These are phyloP conservation scores for Citrus inodora DNA, from an alignment of 345 rosid genomes.

Conservation along the genomic window DNA sequence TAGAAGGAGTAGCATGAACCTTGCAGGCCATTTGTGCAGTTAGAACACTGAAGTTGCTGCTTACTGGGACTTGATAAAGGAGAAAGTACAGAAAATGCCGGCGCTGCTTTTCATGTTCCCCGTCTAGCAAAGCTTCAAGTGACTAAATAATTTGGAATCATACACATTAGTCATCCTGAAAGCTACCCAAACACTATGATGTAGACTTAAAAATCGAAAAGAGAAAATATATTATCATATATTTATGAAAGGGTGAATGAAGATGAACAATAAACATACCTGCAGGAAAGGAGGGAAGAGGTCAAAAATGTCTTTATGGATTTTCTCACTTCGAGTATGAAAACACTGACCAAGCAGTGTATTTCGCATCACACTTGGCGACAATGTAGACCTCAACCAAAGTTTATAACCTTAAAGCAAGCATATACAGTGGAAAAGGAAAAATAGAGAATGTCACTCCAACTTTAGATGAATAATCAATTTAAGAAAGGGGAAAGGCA, in stretches of 20 bases:
- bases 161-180: conserved; percentile 17
- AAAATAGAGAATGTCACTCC: neutral
- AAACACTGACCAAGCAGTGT: conserved; percentile 97
- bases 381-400: conserved; percentile 91
- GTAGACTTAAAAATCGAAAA: neutral
- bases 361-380: conserved; percentile 96
- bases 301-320: conserved; percentile 95
- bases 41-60: conserved; percentile 90
- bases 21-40: conserved; percentile 83
- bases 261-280: conserved; percentile 46
- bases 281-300: conserved; percentile 88
- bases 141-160: conserved; percentile 47
- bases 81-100: conserved; percentile 90
- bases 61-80: conserved; percentile 87
- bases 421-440: conserved; percentile 15
- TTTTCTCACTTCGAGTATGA: conserved; percentile 86
- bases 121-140: conserved; percentile 96
- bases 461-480: neutral
- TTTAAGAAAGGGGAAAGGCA: conserved; percentile 9
- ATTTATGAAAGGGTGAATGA: conserved; percentile 3
- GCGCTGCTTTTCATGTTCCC: conserved; percentile 93
- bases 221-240: neutral
- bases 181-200: neutral
- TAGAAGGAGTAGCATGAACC: conserved; percentile 42
- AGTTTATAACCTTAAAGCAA: conserved; percentile 81